A percentile compares a stretch with the other conserved stretches of the same genome.
phyloP scores from a whole-genome alignment of 306 rosid genomes.

The Rosa chinensis region DNA sequence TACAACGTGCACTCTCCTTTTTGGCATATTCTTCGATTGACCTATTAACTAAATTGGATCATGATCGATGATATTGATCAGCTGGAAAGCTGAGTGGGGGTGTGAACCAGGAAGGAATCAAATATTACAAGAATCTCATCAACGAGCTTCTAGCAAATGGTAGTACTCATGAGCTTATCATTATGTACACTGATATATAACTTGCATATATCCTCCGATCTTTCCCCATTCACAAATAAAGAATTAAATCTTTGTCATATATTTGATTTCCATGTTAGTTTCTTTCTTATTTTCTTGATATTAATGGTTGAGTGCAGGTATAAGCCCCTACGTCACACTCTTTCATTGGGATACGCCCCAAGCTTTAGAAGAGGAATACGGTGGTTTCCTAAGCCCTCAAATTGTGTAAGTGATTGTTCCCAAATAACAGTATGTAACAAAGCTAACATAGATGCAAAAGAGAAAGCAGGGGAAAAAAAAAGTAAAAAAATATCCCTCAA shows the following conservation, averaged over 20 bases:
- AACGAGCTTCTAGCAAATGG: slow-evolving; percentile 36
- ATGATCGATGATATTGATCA: slow-evolving; percentile 11
- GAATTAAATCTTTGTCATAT: no score
- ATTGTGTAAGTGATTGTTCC: slow-evolving; percentile 31
- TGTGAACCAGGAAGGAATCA: slow-evolving; percentile 44
- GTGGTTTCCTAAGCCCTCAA: slow-evolving; percentile 36
- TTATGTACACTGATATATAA: no score
- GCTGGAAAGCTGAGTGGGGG: slow-evolving; percentile 48
- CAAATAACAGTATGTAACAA: background rate
- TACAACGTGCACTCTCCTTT: background rate
- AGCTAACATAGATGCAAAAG: no score
- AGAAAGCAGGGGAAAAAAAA: background rate
- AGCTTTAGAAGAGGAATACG: slow-evolving; percentile 33
- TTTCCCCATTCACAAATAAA: no score
- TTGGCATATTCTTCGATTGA: background rate
- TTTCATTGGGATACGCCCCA: slow-evolving; percentile 49
- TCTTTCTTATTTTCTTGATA: background rate
- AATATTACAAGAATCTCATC: slow-evolving; percentile 40
- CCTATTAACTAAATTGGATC: background rate
- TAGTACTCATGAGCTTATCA: background rate
- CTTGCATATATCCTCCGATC: background rate
- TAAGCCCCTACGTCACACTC: slow-evolving; percentile 36
- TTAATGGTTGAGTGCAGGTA: slow-evolving; percentile 6
- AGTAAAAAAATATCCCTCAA: no score
- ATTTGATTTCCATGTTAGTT: background rate